phyloP scores from a whole-genome alignment of 1,284 basidiomycete genomes.

The Rhodotorula sp. region DNA sequence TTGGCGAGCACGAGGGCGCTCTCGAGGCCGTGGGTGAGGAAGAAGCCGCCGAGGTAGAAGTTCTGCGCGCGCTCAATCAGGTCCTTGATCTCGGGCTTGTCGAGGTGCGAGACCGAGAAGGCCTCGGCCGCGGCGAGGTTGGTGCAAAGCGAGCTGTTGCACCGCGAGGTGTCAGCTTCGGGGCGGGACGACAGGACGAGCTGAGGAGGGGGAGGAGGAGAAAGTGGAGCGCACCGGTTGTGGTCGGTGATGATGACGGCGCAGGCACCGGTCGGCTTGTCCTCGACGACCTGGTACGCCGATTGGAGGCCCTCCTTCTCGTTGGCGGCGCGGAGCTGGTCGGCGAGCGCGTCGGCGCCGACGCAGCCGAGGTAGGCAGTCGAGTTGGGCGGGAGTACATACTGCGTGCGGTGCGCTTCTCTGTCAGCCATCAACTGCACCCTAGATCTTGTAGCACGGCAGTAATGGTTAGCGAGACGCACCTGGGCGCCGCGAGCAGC shows the following conservation, averaged over 20 bases:
- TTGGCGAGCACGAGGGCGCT: slow-evolving; percentile 75
- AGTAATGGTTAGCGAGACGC: slow-evolving; percentile 52
- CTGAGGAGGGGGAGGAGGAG: not conserved
- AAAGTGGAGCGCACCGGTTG: slow-evolving; percentile 63
- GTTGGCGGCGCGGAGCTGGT: slow-evolving; percentile 90
- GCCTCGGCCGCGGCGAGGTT: slow-evolving; percentile 86
- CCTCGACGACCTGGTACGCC: slow-evolving; percentile 79
- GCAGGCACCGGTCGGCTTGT: slow-evolving; percentile 91
- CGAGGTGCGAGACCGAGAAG: slow-evolving; percentile 78
- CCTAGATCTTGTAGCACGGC: not conserved
- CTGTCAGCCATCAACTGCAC: not conserved
- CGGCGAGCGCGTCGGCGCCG: slow-evolving; percentile 85
- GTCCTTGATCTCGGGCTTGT: slow-evolving; percentile 72
- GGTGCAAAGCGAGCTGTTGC: slow-evolving; percentile 78
- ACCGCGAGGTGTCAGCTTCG: not conserved
- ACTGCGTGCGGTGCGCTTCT: slow-evolving; percentile 58
- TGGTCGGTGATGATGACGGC: slow-evolving; percentile 94
- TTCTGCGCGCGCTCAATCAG: slow-evolving; percentile 77
- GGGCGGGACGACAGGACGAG: not conserved
- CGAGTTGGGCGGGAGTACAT: slow-evolving; percentile 81
- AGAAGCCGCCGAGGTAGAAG: slow-evolving; percentile 96
- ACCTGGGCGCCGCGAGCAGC: slow-evolving; percentile 93
- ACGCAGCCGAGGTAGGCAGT: slow-evolving; percentile 96
- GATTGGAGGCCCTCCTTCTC: slow-evolving; percentile 85
- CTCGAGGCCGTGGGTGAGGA: slow-evolving; percentile 89